Base-by-base conservation (phyloP, 176 grass and related monocot genomes). In the Bolboschoenus planiculmis region DNA sequence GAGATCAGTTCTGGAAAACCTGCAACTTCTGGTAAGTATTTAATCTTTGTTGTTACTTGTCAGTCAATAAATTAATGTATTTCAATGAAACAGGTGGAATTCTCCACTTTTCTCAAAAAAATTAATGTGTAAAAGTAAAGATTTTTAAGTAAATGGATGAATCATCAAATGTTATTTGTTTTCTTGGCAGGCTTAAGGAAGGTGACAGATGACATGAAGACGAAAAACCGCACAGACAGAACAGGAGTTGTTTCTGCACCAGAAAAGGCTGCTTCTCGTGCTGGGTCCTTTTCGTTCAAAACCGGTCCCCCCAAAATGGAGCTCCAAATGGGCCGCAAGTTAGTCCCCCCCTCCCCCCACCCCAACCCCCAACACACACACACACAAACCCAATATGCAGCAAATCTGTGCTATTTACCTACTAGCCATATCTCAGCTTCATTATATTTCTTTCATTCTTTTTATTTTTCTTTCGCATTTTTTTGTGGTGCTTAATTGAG, bases 251-350 rank as follows among this genome's bases (percentile, higher is more conserved):
- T 99, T 42, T 85, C 77, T 78, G 35, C 82, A 86, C 78, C 89
- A 51, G 89, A 86, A 85, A 99, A 95, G 62, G 58, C 73, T 82
- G 66, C 83, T 46, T 1, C 39, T 87, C 89, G 79, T 83, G 36
- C 86, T 24, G 88, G 86, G 16, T 78, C 91, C n/a, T 91, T 92
- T 89, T 87, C 88, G 51, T 87, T 88, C 81, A 89, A 93, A 76
- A 86, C 76, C 72, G 87, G 85, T 71, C 87, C 97, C 10, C 93
- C 93, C 31, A 99, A 99, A 84, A 80, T 99, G 72, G 97, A 99
- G 88, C 97, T 99, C 80, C 93, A 92, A 85, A 91, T 99, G 93
- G 97, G 97, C 44, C 97, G 93, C 86, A 99, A 99, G 97, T 99
- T 63, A 88, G 94, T 83, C 56, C 73, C 60, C 4, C 71, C 10